Base-by-base conservation (phyloP, 331 rosid genomes). In the Malus hybrid region DNA sequence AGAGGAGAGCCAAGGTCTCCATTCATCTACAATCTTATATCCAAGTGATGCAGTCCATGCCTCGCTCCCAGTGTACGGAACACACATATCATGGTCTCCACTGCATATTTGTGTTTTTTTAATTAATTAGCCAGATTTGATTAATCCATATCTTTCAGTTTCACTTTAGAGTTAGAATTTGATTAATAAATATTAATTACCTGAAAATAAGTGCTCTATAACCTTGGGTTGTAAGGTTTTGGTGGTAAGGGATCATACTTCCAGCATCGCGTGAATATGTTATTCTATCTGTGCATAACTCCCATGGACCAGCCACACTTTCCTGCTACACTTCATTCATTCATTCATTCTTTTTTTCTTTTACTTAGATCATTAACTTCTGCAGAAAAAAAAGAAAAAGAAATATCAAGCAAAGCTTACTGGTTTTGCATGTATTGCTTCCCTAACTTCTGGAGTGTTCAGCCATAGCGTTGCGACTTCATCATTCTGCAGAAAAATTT, bases 31-130 rank as follows among this genome's bases (percentile, higher is more conserved):
- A 59, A 78, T 76, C 62, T 82, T 61, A 33, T 84, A 84, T 28
- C 91, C 85, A 31, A 87, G 82, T 20, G 91, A 87, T 29, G 74
- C 36, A 14, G 91, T 87, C 91, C 91, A 87, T 32, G 88, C 88
- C 67, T 84, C 69, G 52, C 69, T 84, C 56, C 88, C 90, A 6
- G 90, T 87, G 67, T 50, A 87, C 56, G 90, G 90, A 48, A 87
- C 90, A 72, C 90, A 82, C 88, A 84, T 82, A 22, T 87, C 88
- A 72, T 87, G 90, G 74, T 87, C 90, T 67, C 90, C 90, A 46
- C 90, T 84, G 87, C 59, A 52, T 15, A 7, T 15, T 52, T 52
- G 0, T 16, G 20, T 16, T 36, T 39, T 36, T 48, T 13, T 14
- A 13, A 48, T 14, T 15, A 48, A 48, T 48, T 48, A 48, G 55